Base-by-base conservation (phyloP, 768 basidiomycete genomes). In the Boletus insuetus region DNA sequence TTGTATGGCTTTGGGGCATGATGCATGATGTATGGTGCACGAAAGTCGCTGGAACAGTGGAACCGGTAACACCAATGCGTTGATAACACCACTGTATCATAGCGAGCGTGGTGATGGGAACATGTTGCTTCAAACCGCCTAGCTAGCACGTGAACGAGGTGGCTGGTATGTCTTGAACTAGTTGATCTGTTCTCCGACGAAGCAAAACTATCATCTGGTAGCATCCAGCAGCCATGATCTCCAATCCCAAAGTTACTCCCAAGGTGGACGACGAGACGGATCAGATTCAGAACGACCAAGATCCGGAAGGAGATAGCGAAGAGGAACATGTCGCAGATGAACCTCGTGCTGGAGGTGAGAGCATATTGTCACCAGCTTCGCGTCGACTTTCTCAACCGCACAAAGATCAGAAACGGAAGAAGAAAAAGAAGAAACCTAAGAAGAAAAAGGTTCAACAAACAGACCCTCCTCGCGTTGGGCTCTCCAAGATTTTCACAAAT, bases 391-490 rank as follows among this genome's bases (percentile, higher is more conserved):
- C 34, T 53, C 29, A 34, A 55, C 44, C 32, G 46, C 32, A 26
- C 6, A 35, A 61, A 77, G 84, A 79, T 20, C 84, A 85, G 50
- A 89, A 89, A 69, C 89, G 85, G 70, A 94, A 93, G 73, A 96
- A 96, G 78, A 98, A 95, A 69, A 93, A 94, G 74, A 96, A 92
- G 73, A 95, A 93, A 71, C 75, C 89, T 55, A 94, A 94, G 75
- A 86, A 88, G 78, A 94, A 90, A 74, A 88, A 83, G 73, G 56
- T 69, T 11, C 82, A 83, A 64, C 95, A 98, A 75, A 83, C 82
- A n/a, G 94, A 96, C 35, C 97, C 97, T 19, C 97, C 97, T 32
- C 82, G 91, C 26, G 77, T 96, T 20, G 93, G 91, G 10, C 71
- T 99, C 58, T 88, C 89, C 62, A 94, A 92, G 71, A 80, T 98